phyloP scores from a whole-genome alignment of 2,329 filamentous ascomycete species.

The Phialophora expanda region DNA sequence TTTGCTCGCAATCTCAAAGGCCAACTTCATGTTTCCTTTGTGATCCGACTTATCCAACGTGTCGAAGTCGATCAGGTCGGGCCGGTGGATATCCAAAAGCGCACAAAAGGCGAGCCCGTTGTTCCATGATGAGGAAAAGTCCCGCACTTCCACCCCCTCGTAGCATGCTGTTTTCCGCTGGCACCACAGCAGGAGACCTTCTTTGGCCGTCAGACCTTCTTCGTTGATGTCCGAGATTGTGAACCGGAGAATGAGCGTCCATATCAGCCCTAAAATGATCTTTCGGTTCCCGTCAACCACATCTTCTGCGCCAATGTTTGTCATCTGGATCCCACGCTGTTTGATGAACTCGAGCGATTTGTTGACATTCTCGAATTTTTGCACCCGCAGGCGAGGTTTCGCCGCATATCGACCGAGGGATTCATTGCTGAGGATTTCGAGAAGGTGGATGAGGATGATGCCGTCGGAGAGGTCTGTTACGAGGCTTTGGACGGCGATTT shows the following conservation, averaged over 20 bases:
- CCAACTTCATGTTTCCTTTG: constrained; percentile 94
- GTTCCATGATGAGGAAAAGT: constrained; percentile 97
- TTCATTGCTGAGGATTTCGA: constrained; percentile 93
- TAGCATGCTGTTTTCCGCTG: constrained; percentile 98
- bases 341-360: constrained; percentile 93
- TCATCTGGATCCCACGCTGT: constrained; percentile 89
- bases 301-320: constrained; percentile 97
- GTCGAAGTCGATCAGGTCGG: constrained; percentile 96
- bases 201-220: constrained; percentile 96
- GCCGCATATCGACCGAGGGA: constrained; percentile 96
- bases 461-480: constrained; percentile 91
- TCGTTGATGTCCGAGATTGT: constrained; percentile 99
- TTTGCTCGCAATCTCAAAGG: constrained; percentile 92
- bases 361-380: constrained; percentile 98
- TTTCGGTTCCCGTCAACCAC: constrained; percentile 97
- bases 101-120: constrained; percentile 96
- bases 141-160: constrained; percentile 91
- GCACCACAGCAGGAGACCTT: constrained; percentile 94
- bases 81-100: constrained; percentile 92
- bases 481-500: constrained; percentile 82
- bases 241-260: constrained; percentile 96
- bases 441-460: constrained; percentile 92
- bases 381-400: constrained; percentile 92
- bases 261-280: constrained; percentile 95
- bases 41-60: constrained; percentile 92